phyloP scores from a whole-genome alignment of 2,329 filamentous ascomycete species.

The Mycocentrospora acerina region DNA sequence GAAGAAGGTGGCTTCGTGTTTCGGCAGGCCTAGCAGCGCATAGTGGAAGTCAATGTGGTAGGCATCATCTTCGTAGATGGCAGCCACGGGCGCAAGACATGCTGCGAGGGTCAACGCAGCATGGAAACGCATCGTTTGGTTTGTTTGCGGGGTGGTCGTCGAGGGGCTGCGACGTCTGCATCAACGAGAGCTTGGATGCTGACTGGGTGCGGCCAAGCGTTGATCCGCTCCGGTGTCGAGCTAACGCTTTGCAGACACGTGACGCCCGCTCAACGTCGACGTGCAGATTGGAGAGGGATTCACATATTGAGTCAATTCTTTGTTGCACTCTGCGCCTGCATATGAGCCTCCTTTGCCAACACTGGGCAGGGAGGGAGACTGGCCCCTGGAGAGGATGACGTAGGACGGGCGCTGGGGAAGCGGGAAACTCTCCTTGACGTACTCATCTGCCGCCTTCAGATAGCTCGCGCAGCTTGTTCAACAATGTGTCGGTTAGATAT shows the following conservation, averaged over 20 bases:
- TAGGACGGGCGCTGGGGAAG: constrained; percentile 6
- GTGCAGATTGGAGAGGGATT: too few relatives aligned
- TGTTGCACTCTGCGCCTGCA: too few relatives aligned
- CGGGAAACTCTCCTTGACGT: constrained; percentile 5
- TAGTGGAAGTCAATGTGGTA: constrained; percentile 92
- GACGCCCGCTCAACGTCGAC: neutral
- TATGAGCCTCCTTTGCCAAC: too few relatives aligned
- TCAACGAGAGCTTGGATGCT: neutral
- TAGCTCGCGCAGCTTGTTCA: too few relatives aligned
- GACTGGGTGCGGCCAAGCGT: too few relatives aligned
- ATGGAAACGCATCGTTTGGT: constrained; percentile 40
- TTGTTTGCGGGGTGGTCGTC: constrained; percentile 9
- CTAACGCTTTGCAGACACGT: neutral
- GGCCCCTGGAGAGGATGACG: too few relatives aligned
- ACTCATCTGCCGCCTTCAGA: neutral
- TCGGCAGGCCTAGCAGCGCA: constrained; percentile 80
- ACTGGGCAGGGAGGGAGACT: too few relatives aligned
- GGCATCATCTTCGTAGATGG: constrained; percentile 88
- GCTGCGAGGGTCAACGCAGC: constrained; percentile 39
- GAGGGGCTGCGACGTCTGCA: constrained; percentile 3
- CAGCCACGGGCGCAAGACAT: constrained; percentile 56
- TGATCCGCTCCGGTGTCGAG: too few relatives aligned
- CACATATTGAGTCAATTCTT: too few relatives aligned
- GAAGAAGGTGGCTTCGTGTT: constrained; percentile 87
- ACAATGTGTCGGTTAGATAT: too few relatives aligned